Percentiles rank a stretch among this genome's conserved stretches.
These are phyloP conservation scores for Onygena corvina DNA, from an alignment of 2,329 filamentous ascomycete genomes.

Conservation along the genomic window DNA sequence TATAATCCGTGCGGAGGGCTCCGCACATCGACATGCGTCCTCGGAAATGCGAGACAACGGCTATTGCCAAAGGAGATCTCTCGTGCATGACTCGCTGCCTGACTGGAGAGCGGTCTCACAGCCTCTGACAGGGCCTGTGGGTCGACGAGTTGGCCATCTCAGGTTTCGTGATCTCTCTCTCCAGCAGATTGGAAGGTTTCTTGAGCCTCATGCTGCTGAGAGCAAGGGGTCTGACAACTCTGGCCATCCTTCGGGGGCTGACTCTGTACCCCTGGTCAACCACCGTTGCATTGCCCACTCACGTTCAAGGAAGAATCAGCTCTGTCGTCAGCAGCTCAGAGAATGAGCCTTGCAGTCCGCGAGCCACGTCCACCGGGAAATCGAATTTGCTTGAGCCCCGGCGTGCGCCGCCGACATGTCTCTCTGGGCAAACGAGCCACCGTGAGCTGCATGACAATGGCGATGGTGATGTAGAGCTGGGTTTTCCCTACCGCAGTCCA, in stretches of 20 bases:
- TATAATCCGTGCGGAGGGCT: neutral
- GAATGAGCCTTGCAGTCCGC: neutral
- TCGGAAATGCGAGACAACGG: conserved; percentile 1
- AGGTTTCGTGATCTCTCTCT: neutral
- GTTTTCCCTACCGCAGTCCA: neutral
- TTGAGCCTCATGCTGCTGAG: conserved; percentile 6
- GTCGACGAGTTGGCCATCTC: neutral
- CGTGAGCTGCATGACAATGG: conserved; percentile 3
- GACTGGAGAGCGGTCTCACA: neutral
- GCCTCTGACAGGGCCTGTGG: neutral
- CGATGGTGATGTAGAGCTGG: conserved; percentile 2
- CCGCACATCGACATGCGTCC: neutral
- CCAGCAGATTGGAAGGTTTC: conserved; percentile 7
- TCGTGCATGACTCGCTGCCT: conserved; percentile 4
- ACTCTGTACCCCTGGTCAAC: neutral
- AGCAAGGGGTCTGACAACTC: neutral
- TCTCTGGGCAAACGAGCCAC: neutral
- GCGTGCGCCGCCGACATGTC: neutral
- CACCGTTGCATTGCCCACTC: no score
- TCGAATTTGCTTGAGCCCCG: neutral
- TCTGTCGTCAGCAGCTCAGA: neutral
- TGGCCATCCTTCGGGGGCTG: conserved; percentile 1
- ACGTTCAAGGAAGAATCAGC: neutral
- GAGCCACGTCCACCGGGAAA: neutral
- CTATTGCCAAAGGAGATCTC: neutral